Percentiles rank a stretch among this genome's conserved stretches.
Evolutionary conservation across 176 grass and related monocot species (phyloP).

Genomic region (Carex littledalei): DNA sequence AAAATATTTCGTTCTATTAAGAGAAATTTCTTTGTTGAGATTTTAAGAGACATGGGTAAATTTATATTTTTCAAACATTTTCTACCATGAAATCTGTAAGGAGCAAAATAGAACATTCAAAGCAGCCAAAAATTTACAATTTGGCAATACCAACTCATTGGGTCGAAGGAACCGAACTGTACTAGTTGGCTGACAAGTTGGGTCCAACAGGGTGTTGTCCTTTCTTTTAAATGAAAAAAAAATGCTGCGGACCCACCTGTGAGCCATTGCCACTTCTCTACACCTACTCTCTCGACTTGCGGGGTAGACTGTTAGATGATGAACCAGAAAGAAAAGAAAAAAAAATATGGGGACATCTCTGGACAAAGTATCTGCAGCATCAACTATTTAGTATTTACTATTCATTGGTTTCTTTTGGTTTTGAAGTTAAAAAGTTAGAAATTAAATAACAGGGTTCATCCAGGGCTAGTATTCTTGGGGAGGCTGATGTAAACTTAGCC

Average conservation of each 20-base stretch:
- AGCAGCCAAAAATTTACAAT: not conserved
- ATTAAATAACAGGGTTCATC: constrained; percentile 73
- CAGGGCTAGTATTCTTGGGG: constrained; percentile 85
- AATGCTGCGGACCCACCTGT: not conserved
- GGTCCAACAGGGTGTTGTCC: not conserved
- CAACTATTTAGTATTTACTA: constrained; percentile 4
- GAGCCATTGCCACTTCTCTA: not conserved
- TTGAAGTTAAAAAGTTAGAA: constrained; percentile 10
- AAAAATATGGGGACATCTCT: not conserved
- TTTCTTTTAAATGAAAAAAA: not conserved
- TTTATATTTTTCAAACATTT: not conserved
- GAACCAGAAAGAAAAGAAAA: too few relatives aligned
- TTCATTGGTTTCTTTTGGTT: constrained; percentile 27
- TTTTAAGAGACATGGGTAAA: not conserved
- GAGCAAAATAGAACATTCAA: not conserved
- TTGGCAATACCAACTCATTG: not conserved
- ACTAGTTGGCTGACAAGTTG: not conserved
- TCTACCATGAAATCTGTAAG: not conserved
- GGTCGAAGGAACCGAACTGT: not conserved
- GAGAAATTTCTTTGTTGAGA: not conserved
- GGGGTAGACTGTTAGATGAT: too few relatives aligned
- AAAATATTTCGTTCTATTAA: not conserved
- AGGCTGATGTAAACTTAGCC: constrained; percentile 91
- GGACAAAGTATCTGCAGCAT: not conserved
- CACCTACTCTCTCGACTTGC: not conserved